phyloP scores from a whole-genome alignment of 2,329 filamentous ascomycete species.

The Alternaria burnsii region DNA sequence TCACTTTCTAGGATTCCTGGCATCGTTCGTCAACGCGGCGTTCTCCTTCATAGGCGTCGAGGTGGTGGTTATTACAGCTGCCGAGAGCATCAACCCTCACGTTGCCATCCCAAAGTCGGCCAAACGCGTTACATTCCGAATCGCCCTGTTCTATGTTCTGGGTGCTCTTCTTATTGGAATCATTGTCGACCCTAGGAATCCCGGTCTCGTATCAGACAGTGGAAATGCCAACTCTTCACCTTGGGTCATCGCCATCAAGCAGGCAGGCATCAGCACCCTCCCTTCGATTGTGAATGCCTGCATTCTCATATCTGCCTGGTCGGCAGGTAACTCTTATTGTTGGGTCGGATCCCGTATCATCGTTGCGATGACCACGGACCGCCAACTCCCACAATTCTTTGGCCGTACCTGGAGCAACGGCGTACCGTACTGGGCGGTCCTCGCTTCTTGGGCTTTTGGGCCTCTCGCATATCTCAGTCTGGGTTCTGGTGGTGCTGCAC shows the following conservation, averaged over 20 bases:
- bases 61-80: slow-evolving; percentile 68
- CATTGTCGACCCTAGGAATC: slow-evolving; percentile 61
- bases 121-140: slow-evolving; percentile 56
- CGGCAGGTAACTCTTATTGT: slow-evolving; percentile 37
- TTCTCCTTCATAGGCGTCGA: slow-evolving; percentile 57
- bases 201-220: slow-evolving; percentile 40
- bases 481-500: slow-evolving; percentile 61
- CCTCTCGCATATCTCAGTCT: slow-evolving; percentile 75
- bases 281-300: slow-evolving; percentile 37
- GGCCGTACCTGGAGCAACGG: slow-evolving; percentile 62
- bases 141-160: slow-evolving; percentile 55
- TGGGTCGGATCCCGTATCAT: slow-evolving; percentile 37
- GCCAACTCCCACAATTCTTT: slow-evolving; percentile 35
- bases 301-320: slow-evolving; percentile 39
- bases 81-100: slow-evolving; percentile 70
- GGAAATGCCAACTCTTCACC: slow-evolving; percentile 56
- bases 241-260: slow-evolving; percentile 61
- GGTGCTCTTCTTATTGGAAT: slow-evolving; percentile 64
- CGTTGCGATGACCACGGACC: slow-evolving; percentile 34
- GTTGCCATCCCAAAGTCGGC: slow-evolving; percentile 70
- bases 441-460: slow-evolving; percentile 64
- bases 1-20: slow-evolving; percentile 66
- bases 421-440: slow-evolving; percentile 73
- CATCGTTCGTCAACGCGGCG: slow-evolving; percentile 59
- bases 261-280: slow-evolving; percentile 54